Percentiles rank a stretch among this genome's conserved stretches.
Evolutionary conservation across 176 grass and related monocot genomes (phyloP).

Genomic region (Aegilops sharonensis): DNA sequence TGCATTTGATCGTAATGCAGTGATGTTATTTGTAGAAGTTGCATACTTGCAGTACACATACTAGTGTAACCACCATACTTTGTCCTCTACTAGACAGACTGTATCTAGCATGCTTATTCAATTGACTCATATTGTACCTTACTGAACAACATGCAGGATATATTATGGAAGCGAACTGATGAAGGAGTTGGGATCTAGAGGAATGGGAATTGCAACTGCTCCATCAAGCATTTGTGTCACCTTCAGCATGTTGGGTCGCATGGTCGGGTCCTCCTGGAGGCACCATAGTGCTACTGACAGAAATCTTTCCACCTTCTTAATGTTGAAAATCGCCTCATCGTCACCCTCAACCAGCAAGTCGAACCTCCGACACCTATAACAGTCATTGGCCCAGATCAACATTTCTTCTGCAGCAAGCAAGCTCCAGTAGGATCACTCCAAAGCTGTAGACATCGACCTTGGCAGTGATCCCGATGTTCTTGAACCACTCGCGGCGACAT

Average conservation of each 20-base stretch:
- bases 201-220: conserved; percentile 4
- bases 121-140: no score
- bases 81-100: no score
- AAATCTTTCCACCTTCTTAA: conserved; percentile 27
- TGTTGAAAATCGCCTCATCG: conserved; percentile 28
- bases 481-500: conserved; percentile 43
- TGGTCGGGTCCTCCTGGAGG: conserved; percentile 35
- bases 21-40: no score
- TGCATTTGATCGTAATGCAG: no score
- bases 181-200: conserved; percentile 22
- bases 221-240: conserved; percentile 49
- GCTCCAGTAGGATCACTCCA: conserved; percentile 38
- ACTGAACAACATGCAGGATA: not conserved
- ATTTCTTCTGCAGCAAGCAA: conserved; percentile 31
- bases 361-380: conserved; percentile 28
- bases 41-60: no score
- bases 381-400: conserved; percentile 34
- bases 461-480: not conserved
- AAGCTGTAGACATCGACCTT: conserved; percentile 31
- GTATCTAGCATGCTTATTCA: no score
- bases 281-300: conserved; percentile 35
- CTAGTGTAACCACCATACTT: no score
- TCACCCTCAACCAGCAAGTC: conserved; percentile 33
- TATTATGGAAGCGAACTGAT: not conserved
- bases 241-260: conserved; percentile 27